Percentiles rank a stretch among this genome's conserved stretches.
phyloP scores from a whole-genome alignment of 1,139 yeast species.

The Yamadazyma trypodendri region DNA sequence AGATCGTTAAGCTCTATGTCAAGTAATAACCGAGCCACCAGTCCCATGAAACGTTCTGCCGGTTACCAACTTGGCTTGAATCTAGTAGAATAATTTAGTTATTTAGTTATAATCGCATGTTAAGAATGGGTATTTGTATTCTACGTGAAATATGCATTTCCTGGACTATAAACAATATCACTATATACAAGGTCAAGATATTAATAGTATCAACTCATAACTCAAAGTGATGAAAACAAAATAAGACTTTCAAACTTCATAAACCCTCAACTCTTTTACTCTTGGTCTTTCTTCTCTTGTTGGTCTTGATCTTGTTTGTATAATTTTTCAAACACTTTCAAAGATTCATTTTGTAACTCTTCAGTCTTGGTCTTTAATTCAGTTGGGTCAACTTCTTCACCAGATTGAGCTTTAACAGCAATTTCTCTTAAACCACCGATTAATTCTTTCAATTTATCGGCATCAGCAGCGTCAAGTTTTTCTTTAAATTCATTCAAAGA shows the following conservation, averaged over 20 bases:
- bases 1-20: conserved; percentile 17
- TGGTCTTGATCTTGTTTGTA: conserved; percentile 64
- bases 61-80: conserved; percentile 17
- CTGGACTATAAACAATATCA: conserved; percentile 16
- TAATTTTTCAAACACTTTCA: conserved; percentile 93
- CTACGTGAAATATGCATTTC: conserved; percentile 1
- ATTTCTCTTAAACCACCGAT: conserved; percentile 82
- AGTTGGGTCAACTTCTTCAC: conserved; percentile 80
- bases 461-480: conserved; percentile 83
- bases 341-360: conserved; percentile 87
- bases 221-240: not conserved
- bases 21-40: conserved; percentile 10
- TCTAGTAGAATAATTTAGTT: conserved; percentile 8
- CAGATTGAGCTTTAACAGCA: conserved; percentile 91
- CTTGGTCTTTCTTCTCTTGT: conserved; percentile 24
- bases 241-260: conserved; percentile 2
- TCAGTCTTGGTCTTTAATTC: conserved; percentile 91
- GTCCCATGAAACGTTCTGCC: conserved; percentile 21
- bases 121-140: no score
- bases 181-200: conserved; percentile 16
- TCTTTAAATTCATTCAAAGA: conserved; percentile 93
- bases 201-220: conserved; percentile 3
- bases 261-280: conserved; percentile 6
- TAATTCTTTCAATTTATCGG: conserved; percentile 79
- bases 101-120: not conserved